phyloP scores from a whole-genome alignment of 768 basidiomycete species.

The Scleroderma bovista region DNA sequence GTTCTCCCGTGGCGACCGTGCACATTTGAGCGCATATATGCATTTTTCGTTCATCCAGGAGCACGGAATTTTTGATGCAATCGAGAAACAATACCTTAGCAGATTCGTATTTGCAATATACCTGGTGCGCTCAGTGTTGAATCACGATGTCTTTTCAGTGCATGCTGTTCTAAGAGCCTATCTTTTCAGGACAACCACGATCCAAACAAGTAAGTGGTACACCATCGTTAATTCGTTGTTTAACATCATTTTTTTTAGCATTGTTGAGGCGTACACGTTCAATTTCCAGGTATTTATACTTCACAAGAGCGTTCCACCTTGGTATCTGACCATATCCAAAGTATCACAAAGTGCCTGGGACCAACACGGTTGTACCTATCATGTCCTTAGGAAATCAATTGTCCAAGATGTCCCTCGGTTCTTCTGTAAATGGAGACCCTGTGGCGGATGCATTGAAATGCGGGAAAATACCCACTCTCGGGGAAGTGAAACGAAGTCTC shows the following conservation, averaged over 20 bases:
- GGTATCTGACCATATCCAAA: slow-evolving; percentile 23
- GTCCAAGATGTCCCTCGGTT: slow-evolving; percentile 43
- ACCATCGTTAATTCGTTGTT: slow-evolving; percentile 1
- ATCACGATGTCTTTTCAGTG: not conserved
- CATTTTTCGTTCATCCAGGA: slow-evolving; percentile 43
- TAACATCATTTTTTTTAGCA: slow-evolving; percentile 39
- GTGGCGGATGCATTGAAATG: slow-evolving; percentile 51
- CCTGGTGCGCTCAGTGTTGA: slow-evolving; percentile 43
- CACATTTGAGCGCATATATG: slow-evolving; percentile 10
- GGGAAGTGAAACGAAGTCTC: slow-evolving; percentile 77
- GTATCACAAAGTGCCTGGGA: slow-evolving; percentile 69
- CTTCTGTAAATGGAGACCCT: slow-evolving; percentile 42
- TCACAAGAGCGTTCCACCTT: not conserved
- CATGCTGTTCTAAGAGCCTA: not conserved
- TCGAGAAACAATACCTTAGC: slow-evolving; percentile 78
- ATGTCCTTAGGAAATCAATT: slow-evolving; percentile 66
- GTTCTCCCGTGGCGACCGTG: slow-evolving; percentile 23
- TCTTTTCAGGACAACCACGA: slow-evolving; percentile 69
- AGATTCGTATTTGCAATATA: slow-evolving; percentile 86
- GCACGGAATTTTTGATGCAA: slow-evolving; percentile 79
- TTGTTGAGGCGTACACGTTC: slow-evolving; percentile 86
- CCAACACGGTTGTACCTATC: slow-evolving; percentile 54
- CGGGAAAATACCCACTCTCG: slow-evolving; percentile 65
- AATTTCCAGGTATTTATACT: slow-evolving; percentile 62
- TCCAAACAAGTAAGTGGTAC: slow-evolving; percentile 63